phyloP scores from a whole-genome alignment of 2,329 filamentous ascomycete species.

The Beauveria asiatica region DNA sequence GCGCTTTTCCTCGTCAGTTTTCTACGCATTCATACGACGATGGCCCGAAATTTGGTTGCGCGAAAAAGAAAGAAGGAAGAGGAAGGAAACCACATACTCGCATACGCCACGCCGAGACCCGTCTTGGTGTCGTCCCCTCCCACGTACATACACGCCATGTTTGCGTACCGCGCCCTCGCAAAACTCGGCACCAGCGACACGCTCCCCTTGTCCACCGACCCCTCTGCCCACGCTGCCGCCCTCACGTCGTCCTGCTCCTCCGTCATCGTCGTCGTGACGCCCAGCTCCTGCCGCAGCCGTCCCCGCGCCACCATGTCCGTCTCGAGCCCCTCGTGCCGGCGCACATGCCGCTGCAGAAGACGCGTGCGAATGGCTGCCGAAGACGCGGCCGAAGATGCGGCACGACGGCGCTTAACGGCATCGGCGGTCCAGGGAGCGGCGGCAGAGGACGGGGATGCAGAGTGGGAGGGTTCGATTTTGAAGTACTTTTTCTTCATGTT shows the following conservation, averaged over 20 bases:
- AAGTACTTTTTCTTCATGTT: conserved; percentile 57
- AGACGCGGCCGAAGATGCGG: conserved; percentile 29
- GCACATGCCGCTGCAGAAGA: conserved; percentile 29
- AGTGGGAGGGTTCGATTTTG: conserved; percentile 51
- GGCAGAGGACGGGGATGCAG: conserved; percentile 31
- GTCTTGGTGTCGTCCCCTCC: conserved; percentile 29
- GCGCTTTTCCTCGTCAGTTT: conserved; percentile 17
- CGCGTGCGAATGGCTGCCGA: conserved; percentile 20
- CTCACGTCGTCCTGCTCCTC: conserved; percentile 17
- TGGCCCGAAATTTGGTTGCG: too few species aligned
- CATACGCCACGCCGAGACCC: conserved; percentile 34
- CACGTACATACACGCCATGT: conserved; percentile 34
- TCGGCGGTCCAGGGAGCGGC: conserved; percentile 47
- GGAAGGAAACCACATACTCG: conserved; percentile 28
- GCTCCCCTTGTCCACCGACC: conserved; percentile 31
- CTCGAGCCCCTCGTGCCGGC: conserved; percentile 24
- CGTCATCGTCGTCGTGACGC: neutral
- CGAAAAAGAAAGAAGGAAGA: neutral
- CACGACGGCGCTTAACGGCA: conserved; percentile 47
- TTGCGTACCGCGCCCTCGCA: conserved; percentile 20
- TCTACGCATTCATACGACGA: too few species aligned
- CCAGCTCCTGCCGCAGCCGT: conserved; percentile 21
- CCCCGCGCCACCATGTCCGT: conserved; percentile 25
- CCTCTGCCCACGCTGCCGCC: conserved; percentile 30
- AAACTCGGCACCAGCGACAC: conserved; percentile 26